These are phyloP conservation scores for Sextonia rubra DNA, from an alignment of 164 flowering plant species.

Conservation along the genomic window DNA sequence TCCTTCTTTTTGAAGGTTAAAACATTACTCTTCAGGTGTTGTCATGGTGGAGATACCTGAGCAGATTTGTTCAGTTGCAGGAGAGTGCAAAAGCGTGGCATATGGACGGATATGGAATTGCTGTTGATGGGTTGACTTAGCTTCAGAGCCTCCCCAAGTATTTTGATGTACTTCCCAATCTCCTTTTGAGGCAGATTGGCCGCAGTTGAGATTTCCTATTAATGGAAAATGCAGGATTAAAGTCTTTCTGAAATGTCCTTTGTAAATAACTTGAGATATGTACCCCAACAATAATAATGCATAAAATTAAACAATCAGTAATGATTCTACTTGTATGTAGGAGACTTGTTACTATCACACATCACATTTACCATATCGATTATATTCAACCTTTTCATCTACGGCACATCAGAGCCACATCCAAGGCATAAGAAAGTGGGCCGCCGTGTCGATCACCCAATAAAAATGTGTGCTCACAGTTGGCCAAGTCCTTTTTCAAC, in stretches of 20 bases:
- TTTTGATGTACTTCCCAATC: constrained; percentile 96
- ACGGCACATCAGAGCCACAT: background rate
- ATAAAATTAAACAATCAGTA: background rate
- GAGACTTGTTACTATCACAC: background rate
- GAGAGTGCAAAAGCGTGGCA: constrained; percentile 96
- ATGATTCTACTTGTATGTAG: background rate
- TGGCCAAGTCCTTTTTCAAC: background rate
- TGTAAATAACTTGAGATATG: background rate
- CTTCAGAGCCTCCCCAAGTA: constrained; percentile 92
- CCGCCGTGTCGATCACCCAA: background rate
- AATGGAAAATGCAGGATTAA: background rate
- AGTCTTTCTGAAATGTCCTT: background rate
- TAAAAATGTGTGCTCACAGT: background rate
- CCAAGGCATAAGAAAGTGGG: background rate
- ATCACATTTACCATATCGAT: background rate
- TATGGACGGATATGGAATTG: constrained; percentile 93
- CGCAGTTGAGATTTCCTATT: constrained; percentile 89
- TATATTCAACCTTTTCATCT: too few species aligned
- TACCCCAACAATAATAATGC: background rate
- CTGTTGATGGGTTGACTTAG: constrained; percentile 95
- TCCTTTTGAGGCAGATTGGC: constrained; percentile 98
- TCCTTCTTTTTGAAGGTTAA: background rate
- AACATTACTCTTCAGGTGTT: background rate
- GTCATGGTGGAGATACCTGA: constrained; percentile 49
- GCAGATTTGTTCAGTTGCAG: constrained; percentile 96